These are phyloP conservation scores for Alternaria sp. DNA, from an alignment of 2,329 filamentous ascomycete genomes.

Conservation along the genomic window DNA sequence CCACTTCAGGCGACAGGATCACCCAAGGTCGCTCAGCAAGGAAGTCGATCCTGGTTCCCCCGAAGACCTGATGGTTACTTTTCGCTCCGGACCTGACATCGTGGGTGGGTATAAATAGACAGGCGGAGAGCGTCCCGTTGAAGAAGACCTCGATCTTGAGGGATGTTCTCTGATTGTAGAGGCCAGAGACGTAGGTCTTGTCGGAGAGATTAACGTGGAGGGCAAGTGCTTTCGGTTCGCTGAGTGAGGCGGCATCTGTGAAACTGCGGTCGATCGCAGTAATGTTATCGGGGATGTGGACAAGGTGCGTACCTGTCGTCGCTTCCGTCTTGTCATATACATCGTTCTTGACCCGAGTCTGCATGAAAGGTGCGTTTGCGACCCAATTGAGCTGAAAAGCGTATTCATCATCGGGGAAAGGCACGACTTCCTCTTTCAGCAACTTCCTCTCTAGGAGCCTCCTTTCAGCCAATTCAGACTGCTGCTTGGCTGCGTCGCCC, in stretches of 20 bases:
- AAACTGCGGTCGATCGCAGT: not conserved
- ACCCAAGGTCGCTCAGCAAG: constrained; percentile 58
- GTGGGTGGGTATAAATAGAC: constrained; percentile 35
- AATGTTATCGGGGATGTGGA: not conserved
- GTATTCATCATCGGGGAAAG: constrained; percentile 35
- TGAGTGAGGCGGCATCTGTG: not conserved
- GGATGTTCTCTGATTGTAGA: constrained; percentile 38
- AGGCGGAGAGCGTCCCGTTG: constrained; percentile 56
- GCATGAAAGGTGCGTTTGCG: constrained; percentile 43
- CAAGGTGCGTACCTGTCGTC: not conserved
- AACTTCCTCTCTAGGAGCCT: constrained; percentile 28
- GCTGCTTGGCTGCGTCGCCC: constrained; percentile 28
- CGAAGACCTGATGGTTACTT: constrained; percentile 43
- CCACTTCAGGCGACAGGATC: constrained; percentile 42
- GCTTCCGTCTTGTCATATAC: not conserved
- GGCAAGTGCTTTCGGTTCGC: constrained; percentile 33
- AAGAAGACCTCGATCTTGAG: constrained; percentile 60
- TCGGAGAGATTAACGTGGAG: constrained; percentile 45
- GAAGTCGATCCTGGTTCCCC: constrained; percentile 51
- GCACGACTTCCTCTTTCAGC: constrained; percentile 37
- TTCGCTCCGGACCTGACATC: constrained; percentile 30
- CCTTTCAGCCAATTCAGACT: constrained; percentile 32
- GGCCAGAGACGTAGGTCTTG: constrained; percentile 40
- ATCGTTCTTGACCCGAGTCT: constrained; percentile 31
- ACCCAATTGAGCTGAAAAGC: constrained; percentile 42